These are phyloP conservation scores for Rhodotorula sp. DNA, from an alignment of 1,284 basidiomycete genomes.

Conservation along the genomic window DNA sequence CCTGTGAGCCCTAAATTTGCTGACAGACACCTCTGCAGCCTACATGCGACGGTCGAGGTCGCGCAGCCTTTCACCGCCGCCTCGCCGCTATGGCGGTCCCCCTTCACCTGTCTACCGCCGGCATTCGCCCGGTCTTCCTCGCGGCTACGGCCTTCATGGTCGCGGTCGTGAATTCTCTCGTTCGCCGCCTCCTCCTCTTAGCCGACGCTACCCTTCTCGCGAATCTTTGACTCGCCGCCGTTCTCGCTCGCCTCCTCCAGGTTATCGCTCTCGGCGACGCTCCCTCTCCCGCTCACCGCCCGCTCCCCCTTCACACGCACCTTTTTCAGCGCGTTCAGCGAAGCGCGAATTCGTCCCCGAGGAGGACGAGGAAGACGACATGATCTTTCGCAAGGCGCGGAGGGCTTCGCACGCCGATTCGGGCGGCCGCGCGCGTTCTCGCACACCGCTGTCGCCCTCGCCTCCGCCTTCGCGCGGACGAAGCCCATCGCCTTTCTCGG, in stretches of 20 bases:
- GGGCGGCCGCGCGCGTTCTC: not conserved
- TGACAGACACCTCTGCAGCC: not conserved
- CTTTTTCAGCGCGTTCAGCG: not conserved
- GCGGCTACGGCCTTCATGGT: not conserved
- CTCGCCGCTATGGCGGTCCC: slow-evolving; percentile 6
- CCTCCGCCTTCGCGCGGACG: not conserved
- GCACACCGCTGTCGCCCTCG: slow-evolving; percentile 12
- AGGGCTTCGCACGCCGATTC: not conserved
- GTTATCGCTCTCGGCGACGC: not conserved
- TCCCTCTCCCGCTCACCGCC: slow-evolving; percentile 12
- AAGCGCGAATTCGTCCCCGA: not conserved
- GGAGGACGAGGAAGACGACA: not conserved
- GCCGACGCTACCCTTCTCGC: not conserved
- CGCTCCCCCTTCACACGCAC: slow-evolving; percentile 6
- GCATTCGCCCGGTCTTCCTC: not conserved
- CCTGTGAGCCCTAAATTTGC: not conserved
- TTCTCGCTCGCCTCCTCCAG: not conserved
- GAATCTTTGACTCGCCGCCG: too few relatives aligned
- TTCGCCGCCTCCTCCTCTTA: slow-evolving; percentile 2
- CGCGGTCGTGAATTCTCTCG: slow-evolving; percentile 4
- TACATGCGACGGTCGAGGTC: slow-evolving; percentile 3
- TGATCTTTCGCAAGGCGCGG: slow-evolving; percentile 5
- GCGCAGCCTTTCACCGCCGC: slow-evolving; percentile 4
- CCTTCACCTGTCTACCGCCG: slow-evolving; percentile 11
- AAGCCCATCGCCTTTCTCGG: too few relatives aligned